Base-by-base conservation (phyloP, 768 basidiomycete genomes). In the Suillus sp. region DNA sequence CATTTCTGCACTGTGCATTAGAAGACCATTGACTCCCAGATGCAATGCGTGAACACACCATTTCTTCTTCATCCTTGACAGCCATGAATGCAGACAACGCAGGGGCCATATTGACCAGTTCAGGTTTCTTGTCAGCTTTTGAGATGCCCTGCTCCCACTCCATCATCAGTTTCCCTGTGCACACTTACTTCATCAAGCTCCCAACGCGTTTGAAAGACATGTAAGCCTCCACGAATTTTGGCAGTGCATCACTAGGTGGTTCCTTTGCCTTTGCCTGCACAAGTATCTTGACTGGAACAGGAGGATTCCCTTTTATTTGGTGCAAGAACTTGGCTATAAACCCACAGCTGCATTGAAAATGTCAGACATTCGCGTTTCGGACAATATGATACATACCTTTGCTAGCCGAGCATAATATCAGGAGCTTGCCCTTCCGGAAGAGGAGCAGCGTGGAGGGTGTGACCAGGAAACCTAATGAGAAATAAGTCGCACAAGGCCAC, bases 31-130 rank as follows among this genome's bases (percentile, higher is more conserved):
- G 64, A 32, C 25, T 7, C 32, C 25, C 11, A 10, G n/a, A 34
- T 42, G 38, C 27, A 61, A 32, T 43, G 4, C 32, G n/a, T 27
- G n/a, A 30, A 78, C 91, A 65, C 66, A 95, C 96, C 60, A 96
- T 73, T 71, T 99, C 97, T 47, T 97, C 94, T 27, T 88, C 86
- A 69, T 99, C 96, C 75, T 98, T 99, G 30, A 89, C 85, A 1
- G 91, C 88, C 82, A 98, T 86, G 57, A 93, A 80, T 1, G 88
- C 78, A 0, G 95, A 92, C 18, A 97, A 78, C 0, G 90, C 86
- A 2, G 86, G 78, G 0, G 86, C 81, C 74, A 95, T 90, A 70
- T 99, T 96, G 25, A 92, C 80, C 38, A 88, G 72, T 68, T 95
- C 90, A 8, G 94, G 87, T 69, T 88, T 88, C 6, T 77, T 81